Evolutionary conservation across 805 yeast species (phyloP).

Genomic region (Ogataea methylovora): DNA sequence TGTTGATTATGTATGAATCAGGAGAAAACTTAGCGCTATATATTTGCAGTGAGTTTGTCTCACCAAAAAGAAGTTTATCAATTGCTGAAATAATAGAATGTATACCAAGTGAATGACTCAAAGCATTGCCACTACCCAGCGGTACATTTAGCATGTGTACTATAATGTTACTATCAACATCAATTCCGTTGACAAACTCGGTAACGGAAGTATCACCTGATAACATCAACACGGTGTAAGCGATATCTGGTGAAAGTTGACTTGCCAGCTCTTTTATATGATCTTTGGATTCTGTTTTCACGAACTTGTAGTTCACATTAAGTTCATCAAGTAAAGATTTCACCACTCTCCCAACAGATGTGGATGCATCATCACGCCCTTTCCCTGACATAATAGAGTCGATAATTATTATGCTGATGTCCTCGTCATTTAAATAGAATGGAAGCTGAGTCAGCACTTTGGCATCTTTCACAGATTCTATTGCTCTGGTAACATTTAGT

Average conservation of each 20-base stretch:
- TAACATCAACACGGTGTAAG: conserved; percentile 46
- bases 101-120: conserved; percentile 53
- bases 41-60: conserved; percentile 31
- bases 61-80: conserved; percentile 23
- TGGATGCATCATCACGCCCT: conserved; percentile 24
- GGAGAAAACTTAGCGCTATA: conserved; percentile 37
- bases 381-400: conserved; percentile 46
- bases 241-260: conserved; percentile 12
- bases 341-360: conserved; percentile 36
- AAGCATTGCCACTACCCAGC: conserved; percentile 82
- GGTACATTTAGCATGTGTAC: conserved; percentile 42
- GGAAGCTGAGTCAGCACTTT: not conserved
- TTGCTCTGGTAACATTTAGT: no score
- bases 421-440: not conserved
- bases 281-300: conserved; percentile 33
- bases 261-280: conserved; percentile 35
- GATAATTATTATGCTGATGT: conserved; percentile 21
- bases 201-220: conserved; percentile 85
- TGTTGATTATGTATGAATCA: conserved; percentile 20
- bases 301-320: conserved; percentile 28
- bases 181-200: conserved; percentile 58
- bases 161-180: not conserved
- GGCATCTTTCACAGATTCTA: no score
- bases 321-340: conserved; percentile 38
- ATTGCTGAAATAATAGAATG: conserved; percentile 27